These are phyloP conservation scores for Gossypium rotundifolium DNA, from an alignment of 345 rosid species.

Conservation along the genomic window DNA sequence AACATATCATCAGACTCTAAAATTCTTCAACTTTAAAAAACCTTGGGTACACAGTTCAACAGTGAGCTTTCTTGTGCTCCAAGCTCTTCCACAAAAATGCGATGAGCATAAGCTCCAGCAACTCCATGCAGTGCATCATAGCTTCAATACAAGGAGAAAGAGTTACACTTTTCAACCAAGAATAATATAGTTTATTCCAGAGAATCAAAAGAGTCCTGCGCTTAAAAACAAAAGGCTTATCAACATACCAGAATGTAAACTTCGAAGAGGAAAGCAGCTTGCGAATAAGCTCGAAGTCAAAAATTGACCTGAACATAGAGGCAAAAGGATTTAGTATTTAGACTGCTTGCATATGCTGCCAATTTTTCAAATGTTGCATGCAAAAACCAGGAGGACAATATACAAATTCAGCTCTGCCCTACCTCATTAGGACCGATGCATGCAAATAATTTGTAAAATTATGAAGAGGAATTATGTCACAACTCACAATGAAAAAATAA, in stretches of 20 bases:
- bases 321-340: neutral
- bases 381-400: too few species aligned
- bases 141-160: slow-evolving; percentile 36
- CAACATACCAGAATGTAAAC: slow-evolving; percentile 77
- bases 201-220: neutral
- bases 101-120: slow-evolving; percentile 92
- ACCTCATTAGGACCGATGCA: too few species aligned
- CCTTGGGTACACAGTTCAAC: slow-evolving; percentile 93
- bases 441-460: too few species aligned
- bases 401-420: too few species aligned
- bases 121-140: slow-evolving; percentile 97
- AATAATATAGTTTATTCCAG: neutral
- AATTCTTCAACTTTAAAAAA: slow-evolving; percentile 20
- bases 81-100: slow-evolving; percentile 94
- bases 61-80: slow-evolving; percentile 80
- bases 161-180: slow-evolving; percentile 5
- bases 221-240: slow-evolving; percentile 16
- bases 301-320: slow-evolving; percentile 64
- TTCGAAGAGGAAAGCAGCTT: slow-evolving; percentile 83
- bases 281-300: slow-evolving; percentile 74
- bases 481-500: neutral
- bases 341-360: neutral
- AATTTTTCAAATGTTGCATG: too few species aligned
- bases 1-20: neutral
- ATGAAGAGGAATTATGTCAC: too few species aligned